Base-by-base conservation (phyloP, 768 basidiomycete species). In the Lentinus brumalis region DNA sequence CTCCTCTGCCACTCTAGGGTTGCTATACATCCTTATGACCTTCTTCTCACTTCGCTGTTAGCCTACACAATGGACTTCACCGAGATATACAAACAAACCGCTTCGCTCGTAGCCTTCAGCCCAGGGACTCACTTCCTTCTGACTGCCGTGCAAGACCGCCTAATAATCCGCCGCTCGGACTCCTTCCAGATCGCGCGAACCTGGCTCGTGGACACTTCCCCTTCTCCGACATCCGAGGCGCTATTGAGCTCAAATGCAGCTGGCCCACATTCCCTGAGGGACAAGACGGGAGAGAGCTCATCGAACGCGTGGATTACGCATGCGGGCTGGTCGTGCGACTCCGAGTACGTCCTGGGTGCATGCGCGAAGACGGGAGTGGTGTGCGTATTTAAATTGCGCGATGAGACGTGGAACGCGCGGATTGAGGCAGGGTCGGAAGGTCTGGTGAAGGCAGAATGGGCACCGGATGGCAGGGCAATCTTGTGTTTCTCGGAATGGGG, bases 401-500 rank as follows among this genome's bases (percentile, higher is more conserved):
- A 93, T 68, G 92, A 94, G 67, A 78, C 81, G 7, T 92, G 93
- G 89, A 81, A 76, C 51, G 88, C 90, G 4, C 82, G 84, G 40
- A 88, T 94, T 61, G 89, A 94, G 65, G 81, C 88, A 7, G 92
- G 91, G 30, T 81, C 86, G 29, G 95, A 96, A 79, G 89, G 95
- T 11, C 83, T 97, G 51, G 83, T 87, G 18, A 92, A 86, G 69
- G 92, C 89, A 16, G 92, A 96, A 69, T 98, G 95, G 95, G 91
- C 90, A 0, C 91, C 89, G 2, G 91, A 90, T 69, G 93, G 93
- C 15, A 81, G 91, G 40, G 86, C 85, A 15, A 78, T 97, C 5
- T 75, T 97, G 32, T 96, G 92, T 69, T 98, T 95, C 74, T 95
- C 93, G 4, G 91, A 95, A 67, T 92, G 92, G 89, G 92, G 91